phyloP scores from a whole-genome alignment of 495 filamentous ascomycete species.

The Penicillium antarcticum region DNA sequence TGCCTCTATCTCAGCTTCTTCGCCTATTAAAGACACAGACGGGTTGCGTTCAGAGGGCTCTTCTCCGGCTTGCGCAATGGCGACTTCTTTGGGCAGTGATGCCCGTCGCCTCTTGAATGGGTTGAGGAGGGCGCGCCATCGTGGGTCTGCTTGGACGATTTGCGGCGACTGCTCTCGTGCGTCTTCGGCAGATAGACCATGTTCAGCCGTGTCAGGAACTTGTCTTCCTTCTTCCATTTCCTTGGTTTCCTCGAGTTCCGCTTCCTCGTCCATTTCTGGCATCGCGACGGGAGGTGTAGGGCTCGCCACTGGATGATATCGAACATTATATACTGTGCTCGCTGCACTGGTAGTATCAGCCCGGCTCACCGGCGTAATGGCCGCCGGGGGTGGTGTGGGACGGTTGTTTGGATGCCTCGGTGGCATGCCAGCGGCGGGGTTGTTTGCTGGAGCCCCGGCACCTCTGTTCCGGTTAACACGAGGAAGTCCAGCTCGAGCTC shows the following conservation, averaged over 20 bases:
- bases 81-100: constrained; percentile 54
- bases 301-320: constrained; percentile 73
- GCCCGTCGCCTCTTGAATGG: constrained; percentile 52
- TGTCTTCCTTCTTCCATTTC: constrained; percentile 21
- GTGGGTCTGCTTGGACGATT: constrained; percentile 30
- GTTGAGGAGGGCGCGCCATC: constrained; percentile 51
- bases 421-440: constrained; percentile 12
- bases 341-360: constrained; percentile 73
- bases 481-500: constrained; percentile 31
- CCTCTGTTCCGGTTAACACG: constrained; percentile 24
- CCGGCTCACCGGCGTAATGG: constrained; percentile 68
- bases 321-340: constrained; percentile 82
- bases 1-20: constrained; percentile 19
- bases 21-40: constrained; percentile 14
- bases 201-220: constrained; percentile 4
- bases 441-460: constrained; percentile 10
- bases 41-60: constrained; percentile 20
- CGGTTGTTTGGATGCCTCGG: constrained; percentile 32
- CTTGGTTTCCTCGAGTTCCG: constrained; percentile 31
- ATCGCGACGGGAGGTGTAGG: constrained; percentile 53
- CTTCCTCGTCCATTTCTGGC: constrained; percentile 38
- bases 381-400: constrained; percentile 61
- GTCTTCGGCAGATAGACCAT: constrained; percentile 12
- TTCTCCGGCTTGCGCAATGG: constrained; percentile 44
- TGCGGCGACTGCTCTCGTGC: constrained; percentile 31